Percentiles rank a stretch among this genome's conserved stretches.
These are phyloP conservation scores for Tranzscheliella williamsii DNA, from an alignment of 1,284 basidiomycete species.

Conservation along the genomic window DNA sequence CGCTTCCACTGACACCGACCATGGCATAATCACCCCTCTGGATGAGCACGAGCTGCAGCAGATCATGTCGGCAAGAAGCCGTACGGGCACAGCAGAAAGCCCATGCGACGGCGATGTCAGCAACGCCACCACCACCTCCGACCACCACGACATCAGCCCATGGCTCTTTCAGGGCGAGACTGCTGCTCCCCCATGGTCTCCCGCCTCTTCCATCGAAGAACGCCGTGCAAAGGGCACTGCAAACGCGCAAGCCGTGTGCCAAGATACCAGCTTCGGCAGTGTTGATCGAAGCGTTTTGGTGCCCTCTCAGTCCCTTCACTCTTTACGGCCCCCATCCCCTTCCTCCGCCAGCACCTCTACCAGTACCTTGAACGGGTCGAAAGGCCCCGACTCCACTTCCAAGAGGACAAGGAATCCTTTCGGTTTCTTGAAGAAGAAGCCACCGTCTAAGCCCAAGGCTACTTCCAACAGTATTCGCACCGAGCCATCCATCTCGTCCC, in stretches of 20 bases:
- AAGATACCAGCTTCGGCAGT: conserved; percentile 13
- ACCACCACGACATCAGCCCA: conserved; percentile 44
- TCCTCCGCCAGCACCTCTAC: conserved; percentile 37
- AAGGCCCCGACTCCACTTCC: conserved; percentile 7
- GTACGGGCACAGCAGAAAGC: neutral
- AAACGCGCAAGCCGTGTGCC: conserved; percentile 5
- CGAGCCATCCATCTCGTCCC: conserved; percentile 20
- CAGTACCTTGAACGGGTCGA: conserved; percentile 29
- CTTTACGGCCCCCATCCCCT: conserved; percentile 30
- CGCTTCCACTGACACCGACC: conserved; percentile 2
- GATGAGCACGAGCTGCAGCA: conserved; percentile 31
- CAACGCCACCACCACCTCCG: conserved; percentile 13
- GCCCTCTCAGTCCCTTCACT: conserved; percentile 22
- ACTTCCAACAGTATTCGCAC: conserved; percentile 9
- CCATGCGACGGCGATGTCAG: conserved; percentile 12
- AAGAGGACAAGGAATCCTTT: conserved; percentile 50
- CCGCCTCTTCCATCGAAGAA: neutral
- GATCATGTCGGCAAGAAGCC: conserved; percentile 22
- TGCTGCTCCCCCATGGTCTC: conserved; percentile 3
- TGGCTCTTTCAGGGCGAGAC: conserved; percentile 38
- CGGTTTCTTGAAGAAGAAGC: conserved; percentile 50
- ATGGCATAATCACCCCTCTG: conserved; percentile 28
- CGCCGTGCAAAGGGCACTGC: conserved; percentile 13
- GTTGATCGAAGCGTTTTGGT: conserved; percentile 4
- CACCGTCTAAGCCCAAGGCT: conserved; percentile 15